Base-by-base conservation (phyloP, 768 basidiomycete genomes). In the Lepiota subincarnata region DNA sequence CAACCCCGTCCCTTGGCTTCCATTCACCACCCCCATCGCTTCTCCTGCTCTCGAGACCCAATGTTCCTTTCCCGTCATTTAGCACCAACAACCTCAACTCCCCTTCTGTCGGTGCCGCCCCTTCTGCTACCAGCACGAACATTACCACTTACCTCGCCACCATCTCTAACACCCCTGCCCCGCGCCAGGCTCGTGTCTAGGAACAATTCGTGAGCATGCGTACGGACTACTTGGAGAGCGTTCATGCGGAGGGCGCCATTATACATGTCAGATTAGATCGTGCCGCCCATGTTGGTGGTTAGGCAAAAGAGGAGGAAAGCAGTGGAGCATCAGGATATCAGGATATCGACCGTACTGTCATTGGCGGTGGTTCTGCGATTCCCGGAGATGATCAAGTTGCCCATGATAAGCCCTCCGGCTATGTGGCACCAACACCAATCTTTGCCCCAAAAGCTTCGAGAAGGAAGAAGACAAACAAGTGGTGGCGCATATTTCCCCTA, bases 261-360 rank as follows among this genome's bases (percentile, higher is more conserved):
- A 92, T 92, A 72, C 83, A 89, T 24, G 89, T 91, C 16, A 75
- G 90, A 50, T 91, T 88, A 41, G 92, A 95, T 70, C 73, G 92
- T 18, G 89, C 87, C 7, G 84, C 84, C 10, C 90, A 93, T 62
- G 68, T 76, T 50, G 71, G 80, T 40, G 63, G 64, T 24, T 51
- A 60, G 22, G 36, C 61, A 48, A 69, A 72, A 20, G 70, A 66
- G n/a, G n/a, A n/a, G n/a, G n/a, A n/a, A n/a, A n/a, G n/a, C 5
- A 24, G 24, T 34, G 31, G 26, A 2, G 54, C 24, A n/a, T 24
- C 24, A n/a, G n/a, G n/a, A n/a, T n/a, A 43, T 22, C 52, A 44
- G 50, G 70, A 72, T 57, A 71, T 68, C 50, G 41, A 61, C 53
- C 57, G 53, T 24, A 53, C 53, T 3, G 48, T 41, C 48, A 48